Evolutionary conservation across 2,329 filamentous ascomycete genomes (phyloP).

Genomic region (Fusarium xyrophilum): DNA sequence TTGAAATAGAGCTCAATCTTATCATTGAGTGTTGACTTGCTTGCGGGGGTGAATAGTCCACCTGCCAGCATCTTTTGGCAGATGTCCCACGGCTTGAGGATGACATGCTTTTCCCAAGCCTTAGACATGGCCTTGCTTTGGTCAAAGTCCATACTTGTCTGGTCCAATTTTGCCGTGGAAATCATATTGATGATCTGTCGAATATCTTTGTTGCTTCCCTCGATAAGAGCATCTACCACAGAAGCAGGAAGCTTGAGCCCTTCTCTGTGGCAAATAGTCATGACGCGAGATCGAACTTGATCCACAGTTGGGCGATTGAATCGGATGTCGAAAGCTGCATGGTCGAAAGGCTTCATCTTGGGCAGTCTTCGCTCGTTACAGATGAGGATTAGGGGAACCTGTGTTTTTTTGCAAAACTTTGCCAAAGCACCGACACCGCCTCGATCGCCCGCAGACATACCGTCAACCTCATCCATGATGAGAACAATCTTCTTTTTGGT

Average conservation of each 20-base stretch:
- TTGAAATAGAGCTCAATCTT: constrained; percentile 99
- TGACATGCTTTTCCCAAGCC: constrained; percentile 96
- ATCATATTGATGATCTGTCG: constrained; percentile 99
- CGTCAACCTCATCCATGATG: constrained; percentile 99
- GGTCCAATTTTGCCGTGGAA: constrained; percentile 89
- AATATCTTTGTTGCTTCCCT: constrained; percentile 94
- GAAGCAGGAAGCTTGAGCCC: constrained; percentile 81
- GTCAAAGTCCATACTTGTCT: constrained; percentile 79
- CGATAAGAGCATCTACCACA: constrained; percentile 91
- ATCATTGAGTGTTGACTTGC: constrained; percentile 89
- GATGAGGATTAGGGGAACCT: constrained; percentile 94
- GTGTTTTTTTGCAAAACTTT: constrained; percentile 92
- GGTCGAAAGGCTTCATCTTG: constrained; percentile 99
- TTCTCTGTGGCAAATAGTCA: constrained; percentile 94
- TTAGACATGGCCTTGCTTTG: constrained; percentile 94
- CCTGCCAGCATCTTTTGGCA: constrained; percentile 89
- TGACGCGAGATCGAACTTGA: constrained; percentile 88
- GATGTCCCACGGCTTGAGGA: constrained; percentile 98
- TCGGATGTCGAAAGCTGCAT: constrained; percentile 80
- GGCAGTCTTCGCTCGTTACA: constrained; percentile 93
- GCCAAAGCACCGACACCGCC: constrained; percentile 94
- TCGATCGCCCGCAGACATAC: constrained; percentile 96
- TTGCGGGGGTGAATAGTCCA: constrained; percentile 82
- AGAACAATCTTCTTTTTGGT: constrained; percentile 92
- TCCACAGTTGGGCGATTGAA: constrained; percentile 91